These are phyloP conservation scores for Erysimum cheiri DNA, from an alignment of 441 rosid species.

Conservation along the genomic window DNA sequence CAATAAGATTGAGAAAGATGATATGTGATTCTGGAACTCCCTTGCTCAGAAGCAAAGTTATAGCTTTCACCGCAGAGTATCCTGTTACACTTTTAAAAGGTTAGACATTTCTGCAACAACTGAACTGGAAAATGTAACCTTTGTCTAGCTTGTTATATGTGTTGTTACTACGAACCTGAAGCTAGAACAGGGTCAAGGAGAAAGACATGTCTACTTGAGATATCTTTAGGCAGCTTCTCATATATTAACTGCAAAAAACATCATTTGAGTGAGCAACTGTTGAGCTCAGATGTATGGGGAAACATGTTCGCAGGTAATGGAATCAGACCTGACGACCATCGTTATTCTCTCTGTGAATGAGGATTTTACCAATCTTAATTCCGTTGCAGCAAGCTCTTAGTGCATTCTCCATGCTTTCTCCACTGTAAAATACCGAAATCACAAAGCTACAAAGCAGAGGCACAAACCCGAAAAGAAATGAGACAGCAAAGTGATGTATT, in stretches of 20 bases:
- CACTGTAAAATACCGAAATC: constrained; percentile 50
- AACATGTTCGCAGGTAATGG: background rate
- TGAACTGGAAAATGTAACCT: constrained; percentile 10
- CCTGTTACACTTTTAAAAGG: constrained; percentile 47
- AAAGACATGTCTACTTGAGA: constrained; percentile 80
- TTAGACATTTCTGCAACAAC: constrained; percentile 25
- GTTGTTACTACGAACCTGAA: constrained; percentile 61
- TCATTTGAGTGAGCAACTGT: constrained; percentile 4
- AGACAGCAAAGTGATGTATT: background rate
- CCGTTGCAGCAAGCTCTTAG: constrained; percentile 96
- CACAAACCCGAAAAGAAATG: background rate
- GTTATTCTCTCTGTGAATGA: constrained; percentile 73
- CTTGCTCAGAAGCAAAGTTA: constrained; percentile 73
- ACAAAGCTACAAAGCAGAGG: background rate
- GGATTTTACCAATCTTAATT: constrained; percentile 88
- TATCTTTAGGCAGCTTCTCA: constrained; percentile 88
- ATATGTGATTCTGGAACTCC: constrained; percentile 85
- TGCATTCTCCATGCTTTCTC: constrained; percentile 99
- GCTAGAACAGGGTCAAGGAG: constrained; percentile 92
- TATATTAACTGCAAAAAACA: constrained; percentile 71
- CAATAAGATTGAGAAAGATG: constrained; percentile 90
- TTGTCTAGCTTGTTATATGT: background rate
- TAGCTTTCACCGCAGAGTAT: constrained; percentile 81
- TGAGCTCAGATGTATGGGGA: background rate
- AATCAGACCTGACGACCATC: constrained; percentile 71